Evolutionary conservation across 139 green algal genomes (phyloP).

Genomic region (Chlorella ohadii): DNA sequence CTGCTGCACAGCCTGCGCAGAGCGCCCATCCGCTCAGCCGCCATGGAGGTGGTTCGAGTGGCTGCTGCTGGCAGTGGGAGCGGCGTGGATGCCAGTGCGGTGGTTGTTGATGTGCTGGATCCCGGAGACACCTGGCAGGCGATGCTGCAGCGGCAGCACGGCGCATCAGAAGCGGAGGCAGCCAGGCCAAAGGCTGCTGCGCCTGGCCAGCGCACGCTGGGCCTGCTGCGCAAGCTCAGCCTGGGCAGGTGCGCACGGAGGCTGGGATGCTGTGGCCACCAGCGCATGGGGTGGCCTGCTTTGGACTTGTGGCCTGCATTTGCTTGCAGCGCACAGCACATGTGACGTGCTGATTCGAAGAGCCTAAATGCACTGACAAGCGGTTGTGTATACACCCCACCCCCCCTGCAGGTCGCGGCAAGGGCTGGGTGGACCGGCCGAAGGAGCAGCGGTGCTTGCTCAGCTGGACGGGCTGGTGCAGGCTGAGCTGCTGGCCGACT

Average conservation of each 20-base stretch:
- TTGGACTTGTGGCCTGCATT: no score
- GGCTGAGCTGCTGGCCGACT: no score
- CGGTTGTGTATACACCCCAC: no score
- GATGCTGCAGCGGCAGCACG: background rate
- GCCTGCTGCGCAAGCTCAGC: background rate
- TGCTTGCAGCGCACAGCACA: no score
- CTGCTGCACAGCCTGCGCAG: background rate
- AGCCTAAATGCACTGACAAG: no score
- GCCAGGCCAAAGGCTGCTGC: background rate
- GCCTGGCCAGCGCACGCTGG: background rate
- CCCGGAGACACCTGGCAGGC: slow-evolving; percentile 30
- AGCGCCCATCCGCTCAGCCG: background rate
- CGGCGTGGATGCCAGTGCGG: slow-evolving; percentile 81
- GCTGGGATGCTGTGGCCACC: no score
- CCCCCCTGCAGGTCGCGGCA: no score
- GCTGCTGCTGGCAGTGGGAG: slow-evolving; percentile 42
- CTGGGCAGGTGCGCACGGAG: background rate
- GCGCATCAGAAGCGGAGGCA: background rate
- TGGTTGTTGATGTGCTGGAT: slow-evolving; percentile 83
- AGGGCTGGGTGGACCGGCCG: no score
- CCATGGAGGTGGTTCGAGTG: slow-evolving; percentile 31
- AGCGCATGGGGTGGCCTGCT: no score
- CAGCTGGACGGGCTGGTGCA: no score
- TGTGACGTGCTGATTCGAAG: no score
- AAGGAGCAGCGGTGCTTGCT: no score